Evolutionary conservation across 2,329 filamentous ascomycete species (phyloP), one percentile per base, ranked within the genome.

Genomic region (Pseudogymnoascus sp.): DNA sequence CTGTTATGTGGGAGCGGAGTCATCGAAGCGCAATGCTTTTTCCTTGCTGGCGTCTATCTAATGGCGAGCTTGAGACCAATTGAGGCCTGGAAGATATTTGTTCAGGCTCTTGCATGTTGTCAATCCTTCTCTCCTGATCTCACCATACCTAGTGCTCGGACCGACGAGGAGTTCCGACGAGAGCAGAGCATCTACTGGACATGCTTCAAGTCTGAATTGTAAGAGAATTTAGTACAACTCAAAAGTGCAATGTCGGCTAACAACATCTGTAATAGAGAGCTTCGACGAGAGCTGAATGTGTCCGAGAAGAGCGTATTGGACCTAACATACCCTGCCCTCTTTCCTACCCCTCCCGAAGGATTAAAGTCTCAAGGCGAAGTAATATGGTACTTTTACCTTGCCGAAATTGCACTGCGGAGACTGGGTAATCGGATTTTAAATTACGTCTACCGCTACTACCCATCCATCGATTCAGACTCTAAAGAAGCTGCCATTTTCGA

Each of bases 181-280:
- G 65, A 69, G 39, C 77, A 82, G 65, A 79, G 79, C 19, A 75
- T 82, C 0, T 83, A 84, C 64, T 83, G 81, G 82, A 82, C 81
- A 0, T 78, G 79, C 2, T 82, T 81, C 75, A 84, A 84, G 67
- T 84, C 81, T 0, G 82, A 84, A 66, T 69, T 80, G 4, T 81
- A 83, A 63, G 69, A 25, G 28, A 19, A 43, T 19, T 36, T 28
- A 19, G 34, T 36, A 21, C 43, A 41, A 19, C 43, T 48, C 8
- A 63, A 31, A 6, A 28, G 60, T 63, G 6, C 43, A 63, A n/a
- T 21, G 25, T 34, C 31, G 31, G 54, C 45, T 48, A 57, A 63
- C 31, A 54, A 13, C 13, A 19, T 10, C 6, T 4, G n/a, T 6
- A 13, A 31, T 16, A 61, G 79, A 1, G 81, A 83, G 62, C 67